Base-by-base conservation (phyloP, 1,284 basidiomycete species). In the Xanthoconium separans region DNA sequence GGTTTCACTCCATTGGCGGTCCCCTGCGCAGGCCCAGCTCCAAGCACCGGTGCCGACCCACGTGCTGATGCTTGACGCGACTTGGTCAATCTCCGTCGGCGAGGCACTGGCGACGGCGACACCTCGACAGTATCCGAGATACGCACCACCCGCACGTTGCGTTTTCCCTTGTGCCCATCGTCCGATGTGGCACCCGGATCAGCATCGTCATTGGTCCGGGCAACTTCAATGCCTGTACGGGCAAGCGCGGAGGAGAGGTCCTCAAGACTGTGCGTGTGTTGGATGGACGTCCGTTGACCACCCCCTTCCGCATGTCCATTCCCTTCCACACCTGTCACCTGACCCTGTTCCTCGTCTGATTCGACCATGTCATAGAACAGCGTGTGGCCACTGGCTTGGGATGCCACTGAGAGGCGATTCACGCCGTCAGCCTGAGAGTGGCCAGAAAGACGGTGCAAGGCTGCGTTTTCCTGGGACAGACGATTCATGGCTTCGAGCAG, bases 401-500 rank as follows among this genome's bases (percentile, higher is more conserved):
- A 69, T 1, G 50, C 39, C 4, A 56, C 24, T 0, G 65, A 70
- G 42, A 68, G 57, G 4, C 61, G 61, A 10, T 63, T 58, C 33
- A n/a, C 16, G 2, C 13, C 45, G 8, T 62, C 53, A 1, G 36
- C 18, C n/a, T 55, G 55, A 18, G 62, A 54, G 24, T 44, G n/a
- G 16, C 27, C 30, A 1, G 64, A 68, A 27, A 64, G 51, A 24
- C 54, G 51, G 9, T 58, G 40, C 7, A 42, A 10, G 29, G 50
- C 22, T 5, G 44, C 13, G 42, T 15, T 33, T 46, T 61, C 63
- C 18, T 62, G 63, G 1, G 64, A 68, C 24, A 64, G 51, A 24
- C 54, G 51, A 7, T 69, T 62, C 60, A 71, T 55, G 11, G 68
- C 69, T 48, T 69, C 69, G 2, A 70, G 46, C 13, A 68, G 58